phyloP scores from a whole-genome alignment of 2,329 filamentous ascomycete genomes.

The Pseudogymnoascus sp. region DNA sequence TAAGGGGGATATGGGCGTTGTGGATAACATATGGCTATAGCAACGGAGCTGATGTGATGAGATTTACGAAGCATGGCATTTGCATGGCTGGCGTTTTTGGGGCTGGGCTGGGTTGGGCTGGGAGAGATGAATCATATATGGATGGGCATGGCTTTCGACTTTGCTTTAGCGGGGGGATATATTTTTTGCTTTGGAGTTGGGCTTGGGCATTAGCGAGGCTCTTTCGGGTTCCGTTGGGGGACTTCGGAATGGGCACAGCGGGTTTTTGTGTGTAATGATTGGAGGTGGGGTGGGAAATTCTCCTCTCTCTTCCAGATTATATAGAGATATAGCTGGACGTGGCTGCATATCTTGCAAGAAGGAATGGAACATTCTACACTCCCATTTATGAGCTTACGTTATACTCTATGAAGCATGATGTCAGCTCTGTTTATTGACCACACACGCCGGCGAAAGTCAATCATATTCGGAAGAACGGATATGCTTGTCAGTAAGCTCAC shows the following conservation, averaged over 20 bases:
- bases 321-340: conserved; percentile 3
- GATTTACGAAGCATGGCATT: conserved; percentile 7
- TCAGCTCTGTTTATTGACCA: background rate
- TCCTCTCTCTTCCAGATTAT: background rate
- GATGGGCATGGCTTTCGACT: conserved; percentile 8
- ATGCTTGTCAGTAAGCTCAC: background rate
- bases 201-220: background rate
- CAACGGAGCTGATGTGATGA: conserved; percentile 4
- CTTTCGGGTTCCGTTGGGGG: background rate
- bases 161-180: conserved; percentile 4
- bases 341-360: conserved; percentile 3
- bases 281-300: background rate
- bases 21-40: background rate
- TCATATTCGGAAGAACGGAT: background rate
- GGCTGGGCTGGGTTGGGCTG: background rate
- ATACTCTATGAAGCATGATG: background rate
- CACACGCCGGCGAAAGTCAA: background rate
- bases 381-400: background rate
- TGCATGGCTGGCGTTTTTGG: conserved; percentile 8
- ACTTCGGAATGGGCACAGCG: background rate
- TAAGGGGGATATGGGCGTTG: background rate
- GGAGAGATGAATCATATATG: background rate
- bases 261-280: background rate
- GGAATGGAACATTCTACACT: conserved; percentile 2
- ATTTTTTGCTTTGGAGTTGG: conserved; percentile 4